Evolutionary conservation across 2,329 filamentous ascomycete species (phyloP).

Genomic region (Fusarium sp.): DNA sequence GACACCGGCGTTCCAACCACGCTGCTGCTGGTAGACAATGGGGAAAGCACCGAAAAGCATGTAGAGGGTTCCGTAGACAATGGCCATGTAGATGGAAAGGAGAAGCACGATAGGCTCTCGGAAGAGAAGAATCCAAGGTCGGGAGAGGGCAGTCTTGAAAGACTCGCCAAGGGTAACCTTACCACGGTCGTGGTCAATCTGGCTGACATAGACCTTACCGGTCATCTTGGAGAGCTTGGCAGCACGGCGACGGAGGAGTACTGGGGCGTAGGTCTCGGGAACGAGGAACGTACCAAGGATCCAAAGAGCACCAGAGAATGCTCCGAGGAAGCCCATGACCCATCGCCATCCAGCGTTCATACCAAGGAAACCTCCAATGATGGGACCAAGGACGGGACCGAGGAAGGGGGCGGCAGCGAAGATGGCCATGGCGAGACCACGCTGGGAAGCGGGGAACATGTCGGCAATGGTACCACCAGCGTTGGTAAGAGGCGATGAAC

Average conservation of each 20-base stretch:
- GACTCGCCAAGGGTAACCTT: slow-evolving; percentile 55
- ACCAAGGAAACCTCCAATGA: slow-evolving; percentile 76
- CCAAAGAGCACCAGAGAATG: slow-evolving; percentile 73
- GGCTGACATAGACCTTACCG: slow-evolving; percentile 34
- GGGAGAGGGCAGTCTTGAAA: slow-evolving; percentile 74
- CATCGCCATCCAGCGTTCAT: slow-evolving; percentile 80
- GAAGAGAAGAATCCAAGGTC: slow-evolving; percentile 57
- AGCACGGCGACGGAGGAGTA: slow-evolving; percentile 64
- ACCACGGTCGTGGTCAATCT: slow-evolving; percentile 49
- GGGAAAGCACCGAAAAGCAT: slow-evolving; percentile 78
- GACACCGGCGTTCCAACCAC: slow-evolving; percentile 36
- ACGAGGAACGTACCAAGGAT: slow-evolving; percentile 81
- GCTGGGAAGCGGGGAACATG: slow-evolving; percentile 80
- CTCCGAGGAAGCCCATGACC: slow-evolving; percentile 85
- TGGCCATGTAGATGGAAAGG: slow-evolving; percentile 83
- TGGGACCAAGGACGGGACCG: slow-evolving; percentile 65
- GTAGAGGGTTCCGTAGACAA: slow-evolving; percentile 77
- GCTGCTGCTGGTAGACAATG: slow-evolving; percentile 71
- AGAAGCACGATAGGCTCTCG: slow-evolving; percentile 83
- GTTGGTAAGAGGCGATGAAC: slow-evolving; percentile 68
- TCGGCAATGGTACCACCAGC: slow-evolving; percentile 76
- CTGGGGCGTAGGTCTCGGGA: slow-evolving; percentile 85
- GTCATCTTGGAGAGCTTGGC: slow-evolving; percentile 38
- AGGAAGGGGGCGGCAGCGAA: slow-evolving; percentile 83
- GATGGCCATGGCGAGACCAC: slow-evolving; percentile 83